Evolutionary conservation across 2,329 filamentous ascomycete genomes (phyloP), one percentile per base, ranked within the genome.

Genomic region (Raffaelea deltoideospora): DNA sequence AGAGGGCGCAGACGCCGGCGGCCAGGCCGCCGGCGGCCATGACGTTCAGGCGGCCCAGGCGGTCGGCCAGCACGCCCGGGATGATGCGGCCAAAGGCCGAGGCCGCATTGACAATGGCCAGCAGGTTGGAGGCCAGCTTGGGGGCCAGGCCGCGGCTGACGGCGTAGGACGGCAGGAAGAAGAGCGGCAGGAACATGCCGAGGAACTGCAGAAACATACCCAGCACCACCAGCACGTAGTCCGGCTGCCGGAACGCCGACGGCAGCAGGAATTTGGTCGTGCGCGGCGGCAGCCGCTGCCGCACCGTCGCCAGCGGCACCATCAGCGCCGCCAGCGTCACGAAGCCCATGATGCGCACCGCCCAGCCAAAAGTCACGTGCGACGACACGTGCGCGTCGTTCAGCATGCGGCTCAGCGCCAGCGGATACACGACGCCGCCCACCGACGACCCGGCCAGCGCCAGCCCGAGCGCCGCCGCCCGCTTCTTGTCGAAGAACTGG

Each of bases 31-130:
- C 43, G 10, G 39, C 29, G 1, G 42, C 40, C 2, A 53, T 37
- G 1, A 60, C 45, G 34, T 72, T 69, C 22, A 73, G 42, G 0
- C 65, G 61, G 2, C 67, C 67, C n/a, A 58, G 50, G 38, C 58
- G 58, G 43, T 72, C 67, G 11, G 65, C 67, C 20, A 71, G 45
- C 37, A 67, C 56, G 31, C 65, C 66, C 0, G 69, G 68, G 2
- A 65, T 42, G 44, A 72, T 62, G 30, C 69, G 64, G 5, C 69
- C 69, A 15, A 63, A 56, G 1, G 64, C 58, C 1, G 65, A 69
- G 21, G 69, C 68, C 2, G 64, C 65, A 48, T 78, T 79, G 48
- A 77, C 58, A 41, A 79, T 67, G n/a, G 71, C 62, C 9, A 79
- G 58, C 28, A 78, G 60, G 48, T 78, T 78, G 49, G 76, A 76